phyloP scores from a whole-genome alignment of 2,329 filamentous ascomycete species.

The Arthroderma uncinatum region DNA sequence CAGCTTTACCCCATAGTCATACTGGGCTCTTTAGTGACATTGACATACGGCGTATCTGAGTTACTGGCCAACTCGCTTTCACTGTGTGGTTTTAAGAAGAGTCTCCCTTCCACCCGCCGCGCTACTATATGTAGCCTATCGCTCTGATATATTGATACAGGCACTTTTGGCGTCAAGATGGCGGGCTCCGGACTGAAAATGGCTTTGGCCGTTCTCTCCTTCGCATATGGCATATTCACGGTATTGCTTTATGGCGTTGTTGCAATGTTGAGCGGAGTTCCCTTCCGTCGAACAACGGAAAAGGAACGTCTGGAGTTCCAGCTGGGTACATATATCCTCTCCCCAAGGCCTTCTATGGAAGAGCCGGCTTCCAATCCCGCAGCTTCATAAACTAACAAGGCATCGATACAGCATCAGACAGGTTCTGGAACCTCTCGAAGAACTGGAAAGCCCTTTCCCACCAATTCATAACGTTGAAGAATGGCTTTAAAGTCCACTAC shows the following conservation, averaged over 20 bases:
- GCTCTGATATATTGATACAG: neutral
- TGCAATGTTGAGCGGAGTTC: slow-evolving; percentile 25
- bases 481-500: slow-evolving; percentile 46
- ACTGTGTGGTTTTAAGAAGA: too few species aligned
- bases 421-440: slow-evolving; percentile 44
- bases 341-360: neutral
- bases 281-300: slow-evolving; percentile 30
- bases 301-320: slow-evolving; percentile 32
- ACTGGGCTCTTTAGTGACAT: too few species aligned
- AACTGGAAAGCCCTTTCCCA: slow-evolving; percentile 40
- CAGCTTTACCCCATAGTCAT: neutral
- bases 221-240: slow-evolving; percentile 29
- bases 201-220: slow-evolving; percentile 16
- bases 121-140: neutral
- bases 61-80: too few species aligned
- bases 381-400: neutral
- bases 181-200: slow-evolving; percentile 12
- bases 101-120: too few species aligned
- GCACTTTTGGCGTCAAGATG: neutral
- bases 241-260: slow-evolving; percentile 24
- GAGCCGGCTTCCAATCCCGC: neutral
- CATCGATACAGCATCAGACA: slow-evolving; percentile 35
- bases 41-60: too few species aligned
- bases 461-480: slow-evolving; percentile 40
- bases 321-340: slow-evolving; percentile 27